phyloP scores from a whole-genome alignment of 1,284 basidiomycete genomes.

The Cryptococcus sp. region DNA sequence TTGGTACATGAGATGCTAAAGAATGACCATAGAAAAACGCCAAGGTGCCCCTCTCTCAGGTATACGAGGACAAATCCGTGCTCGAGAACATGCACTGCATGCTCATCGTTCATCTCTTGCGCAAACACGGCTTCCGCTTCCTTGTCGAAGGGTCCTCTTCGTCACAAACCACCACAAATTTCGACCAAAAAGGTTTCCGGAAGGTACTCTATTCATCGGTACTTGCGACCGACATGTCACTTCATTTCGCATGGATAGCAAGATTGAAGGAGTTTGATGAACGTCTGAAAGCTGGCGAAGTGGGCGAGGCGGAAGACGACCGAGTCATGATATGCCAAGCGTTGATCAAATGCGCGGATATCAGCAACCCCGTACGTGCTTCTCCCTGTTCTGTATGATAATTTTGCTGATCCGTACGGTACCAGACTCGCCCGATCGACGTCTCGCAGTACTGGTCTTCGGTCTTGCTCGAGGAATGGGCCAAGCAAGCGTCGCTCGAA shows the following conservation, averaged over 20 bases:
- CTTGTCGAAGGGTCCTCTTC: constrained; percentile 41
- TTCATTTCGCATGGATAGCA: constrained; percentile 81
- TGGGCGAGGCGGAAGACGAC: constrained; percentile 53
- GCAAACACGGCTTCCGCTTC: constrained; percentile 69
- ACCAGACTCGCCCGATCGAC: constrained; percentile 81
- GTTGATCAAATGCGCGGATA: constrained; percentile 93
- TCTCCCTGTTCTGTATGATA: constrained; percentile 4
- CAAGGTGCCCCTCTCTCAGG: constrained; percentile 76
- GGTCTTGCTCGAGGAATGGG: constrained; percentile 85
- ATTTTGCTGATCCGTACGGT: neutral
- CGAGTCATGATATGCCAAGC: constrained; percentile 81
- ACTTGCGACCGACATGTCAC: constrained; percentile 88
- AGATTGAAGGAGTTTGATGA: constrained; percentile 60
- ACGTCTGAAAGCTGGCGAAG: constrained; percentile 25
- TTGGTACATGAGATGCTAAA: neutral
- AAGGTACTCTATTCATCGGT: constrained; percentile 75
- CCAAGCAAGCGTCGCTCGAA: constrained; percentile 79
- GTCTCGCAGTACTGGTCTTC: constrained; percentile 89
- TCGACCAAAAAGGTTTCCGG: constrained; percentile 62
- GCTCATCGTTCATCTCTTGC: constrained; percentile 77
- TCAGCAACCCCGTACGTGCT: constrained; percentile 83
- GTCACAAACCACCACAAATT: constrained; percentile 4
- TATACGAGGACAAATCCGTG: constrained; percentile 85
- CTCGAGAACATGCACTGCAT: constrained; percentile 92
- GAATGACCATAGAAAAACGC: constrained; percentile 74